Conservation (phyloP, 768 basidiomycete genomes). For the Auriscalpium orientale region DNA sequence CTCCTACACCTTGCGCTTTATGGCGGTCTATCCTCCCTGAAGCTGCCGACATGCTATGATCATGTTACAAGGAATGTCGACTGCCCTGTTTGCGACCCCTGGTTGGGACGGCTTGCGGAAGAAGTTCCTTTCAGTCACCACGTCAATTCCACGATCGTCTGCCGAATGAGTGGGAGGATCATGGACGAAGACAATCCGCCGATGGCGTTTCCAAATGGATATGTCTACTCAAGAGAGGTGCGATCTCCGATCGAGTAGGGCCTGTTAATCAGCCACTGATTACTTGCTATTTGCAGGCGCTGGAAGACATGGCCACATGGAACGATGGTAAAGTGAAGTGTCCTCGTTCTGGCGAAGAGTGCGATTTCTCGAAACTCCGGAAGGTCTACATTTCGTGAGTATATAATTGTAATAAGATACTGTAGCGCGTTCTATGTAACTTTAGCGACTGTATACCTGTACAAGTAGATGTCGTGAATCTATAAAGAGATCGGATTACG, state of each 20-base stretch:
- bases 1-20: conserved; percentile 83
- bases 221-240: conserved; percentile 92
- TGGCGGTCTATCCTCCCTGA: conserved; percentile 86
- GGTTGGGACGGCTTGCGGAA: conserved; percentile 66
- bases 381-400: conserved; percentile 87
- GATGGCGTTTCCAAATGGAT: conserved; percentile 83
- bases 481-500: no score
- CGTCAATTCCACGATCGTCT: conserved; percentile 92
- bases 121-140: conserved; percentile 93
- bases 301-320: conserved; percentile 81
- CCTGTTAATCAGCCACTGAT: no score
- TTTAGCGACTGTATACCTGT: not conserved
- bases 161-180: conserved; percentile 82
- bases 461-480: no score
- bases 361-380: conserved; percentile 56
- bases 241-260: not conserved
- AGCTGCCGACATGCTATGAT: conserved; percentile 78
- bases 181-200: conserved; percentile 95
- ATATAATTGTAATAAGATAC: not conserved
- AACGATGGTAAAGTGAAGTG: conserved; percentile 78
- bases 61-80: conserved; percentile 61
- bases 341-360: conserved; percentile 62
- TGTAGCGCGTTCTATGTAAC: not conserved
- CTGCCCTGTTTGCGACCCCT: conserved; percentile 86
- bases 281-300: conserved; percentile 40